Percentiles rank a stretch among this genome's conserved stretches.
Evolutionary conservation across 2,329 filamentous ascomycete genomes (phyloP).

Genomic region (Phialemoniopsis sp.): DNA sequence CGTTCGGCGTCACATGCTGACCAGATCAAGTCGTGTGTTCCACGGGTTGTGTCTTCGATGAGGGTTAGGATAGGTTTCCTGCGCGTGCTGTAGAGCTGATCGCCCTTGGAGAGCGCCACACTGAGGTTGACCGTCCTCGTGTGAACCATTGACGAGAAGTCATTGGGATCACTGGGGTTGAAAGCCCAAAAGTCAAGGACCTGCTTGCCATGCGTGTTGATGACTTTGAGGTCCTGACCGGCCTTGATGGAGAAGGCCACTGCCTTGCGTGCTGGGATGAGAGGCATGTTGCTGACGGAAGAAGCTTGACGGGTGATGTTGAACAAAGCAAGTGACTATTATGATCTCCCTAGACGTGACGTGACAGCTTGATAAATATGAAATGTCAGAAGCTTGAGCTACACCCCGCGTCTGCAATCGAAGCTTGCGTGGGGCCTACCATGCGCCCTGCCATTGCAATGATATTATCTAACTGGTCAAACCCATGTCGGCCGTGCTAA

Average conservation of each 20-base stretch:
- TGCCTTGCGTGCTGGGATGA: slow-evolving; percentile 36
- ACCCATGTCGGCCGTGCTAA: too few species aligned
- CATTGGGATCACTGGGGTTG: slow-evolving; percentile 23
- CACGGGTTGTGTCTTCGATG: slow-evolving; percentile 27
- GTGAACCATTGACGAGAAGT: slow-evolving; percentile 32
- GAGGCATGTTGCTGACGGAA: slow-evolving; percentile 3
- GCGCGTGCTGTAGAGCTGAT: slow-evolving; percentile 27
- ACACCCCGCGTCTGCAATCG: too few species aligned
- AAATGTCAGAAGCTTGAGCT: too few species aligned
- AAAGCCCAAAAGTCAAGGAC: slow-evolving; percentile 47
- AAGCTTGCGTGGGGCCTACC: too few species aligned
- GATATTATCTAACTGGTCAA: too few species aligned
- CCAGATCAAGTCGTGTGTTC: slow-evolving; percentile 33
- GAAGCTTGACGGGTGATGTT: too few species aligned
- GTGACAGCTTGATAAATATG: too few species aligned
- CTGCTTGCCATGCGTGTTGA: slow-evolving; percentile 42
- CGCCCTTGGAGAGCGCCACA: slow-evolving; percentile 19
- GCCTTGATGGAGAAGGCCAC: slow-evolving; percentile 28
- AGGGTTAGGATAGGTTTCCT: slow-evolving; percentile 29
- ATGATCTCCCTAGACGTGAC: too few species aligned
- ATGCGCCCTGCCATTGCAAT: too few species aligned
- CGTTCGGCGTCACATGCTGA: slow-evolving; percentile 31
- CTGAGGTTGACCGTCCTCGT: slow-evolving; percentile 24
- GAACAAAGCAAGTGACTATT: too few species aligned
- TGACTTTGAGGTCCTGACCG: slow-evolving; percentile 36